Evolutionary conservation across 768 basidiomycete species (phyloP), one percentile per base, ranked within the genome.

Genomic region (Fomitopsis serialis): DNA sequence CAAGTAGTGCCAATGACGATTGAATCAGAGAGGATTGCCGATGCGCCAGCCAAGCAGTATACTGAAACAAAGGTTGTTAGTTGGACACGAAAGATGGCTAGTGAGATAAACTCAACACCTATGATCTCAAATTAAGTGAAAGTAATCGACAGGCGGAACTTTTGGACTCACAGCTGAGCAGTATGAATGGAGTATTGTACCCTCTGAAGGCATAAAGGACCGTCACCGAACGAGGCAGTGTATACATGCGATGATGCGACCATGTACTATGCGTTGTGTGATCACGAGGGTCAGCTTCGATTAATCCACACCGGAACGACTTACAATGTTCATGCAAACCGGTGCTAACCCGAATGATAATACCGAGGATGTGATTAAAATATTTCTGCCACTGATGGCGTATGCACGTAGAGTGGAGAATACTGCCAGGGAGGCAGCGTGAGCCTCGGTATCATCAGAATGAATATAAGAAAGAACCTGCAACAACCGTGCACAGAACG

Each of bases 1-100:
- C 54, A 55, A 5, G 48, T 55, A 5, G 49, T 40, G 23, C 19
- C 12, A n/a, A 55, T 42, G 5, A 55, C 49, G 25, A 50, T 19
- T 9, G 46, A 32, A 32, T 55, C 54, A 3, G 48, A 17, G 1
- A 46, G 11, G 10, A 45, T 55, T 6, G 42, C 48, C 15, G 48
- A 35, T 13, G 44, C 22, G 3, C 54, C 19, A 40, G 37, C 37
- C 4, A 40, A 4, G 37, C 6, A 17, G 37, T 40, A 15, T 17
- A 40, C 37, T 40, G 37, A 6, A 15, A 40, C 6, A 11, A 11
- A 32, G 29, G 5, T 32, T 32, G 29, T 32, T 11, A 40, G 37
- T 4, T 19, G 7, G 37, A 17, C 15, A 8, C 4, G 37, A 40
- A 19, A 7, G 37, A 7, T 11, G 11, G 29, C 5, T 5, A 6